Conservation (phyloP, 257 asterid genomes). For the Hygrophila difformis region DNA sequence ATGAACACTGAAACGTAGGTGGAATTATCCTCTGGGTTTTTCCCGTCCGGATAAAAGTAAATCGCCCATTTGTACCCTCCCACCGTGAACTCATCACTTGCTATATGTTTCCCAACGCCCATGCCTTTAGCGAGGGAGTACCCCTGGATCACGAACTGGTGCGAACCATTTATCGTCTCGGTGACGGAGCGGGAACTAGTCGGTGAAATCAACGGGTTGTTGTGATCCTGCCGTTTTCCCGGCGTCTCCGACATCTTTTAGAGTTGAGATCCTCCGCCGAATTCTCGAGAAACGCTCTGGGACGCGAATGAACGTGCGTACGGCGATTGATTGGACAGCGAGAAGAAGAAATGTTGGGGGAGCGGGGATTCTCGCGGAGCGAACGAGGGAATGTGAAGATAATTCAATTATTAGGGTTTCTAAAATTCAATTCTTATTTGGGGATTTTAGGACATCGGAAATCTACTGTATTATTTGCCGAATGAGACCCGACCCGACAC, state of each 20-base stretch:
- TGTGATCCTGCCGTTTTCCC: conserved; percentile 4
- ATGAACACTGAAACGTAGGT: conserved; percentile 61
- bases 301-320: too few species aligned
- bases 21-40: conserved; percentile 58
- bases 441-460: too few species aligned
- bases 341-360: too few species aligned
- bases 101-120: conserved; percentile 65
- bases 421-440: too few species aligned
- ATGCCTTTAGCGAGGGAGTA: conserved; percentile 65
- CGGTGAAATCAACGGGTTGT: conserved; percentile 21
- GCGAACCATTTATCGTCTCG: conserved; percentile 62
- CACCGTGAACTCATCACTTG: conserved; percentile 57
- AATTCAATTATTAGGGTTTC: too few species aligned
- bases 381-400: too few species aligned
- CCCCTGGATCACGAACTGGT: conserved; percentile 53
- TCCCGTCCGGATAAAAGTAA: conserved; percentile 69
- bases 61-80: conserved; percentile 76
- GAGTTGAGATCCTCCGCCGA: background rate
- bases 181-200: conserved; percentile 57
- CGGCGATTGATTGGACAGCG: too few species aligned
- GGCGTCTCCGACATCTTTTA: conserved; percentile 18
- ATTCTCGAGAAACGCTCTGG: too few species aligned
- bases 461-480: too few species aligned
- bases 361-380: too few species aligned
- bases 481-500: too few species aligned